Evolutionary conservation across 1,284 basidiomycete genomes (phyloP).

Genomic region (Hymenochaete sp.): DNA sequence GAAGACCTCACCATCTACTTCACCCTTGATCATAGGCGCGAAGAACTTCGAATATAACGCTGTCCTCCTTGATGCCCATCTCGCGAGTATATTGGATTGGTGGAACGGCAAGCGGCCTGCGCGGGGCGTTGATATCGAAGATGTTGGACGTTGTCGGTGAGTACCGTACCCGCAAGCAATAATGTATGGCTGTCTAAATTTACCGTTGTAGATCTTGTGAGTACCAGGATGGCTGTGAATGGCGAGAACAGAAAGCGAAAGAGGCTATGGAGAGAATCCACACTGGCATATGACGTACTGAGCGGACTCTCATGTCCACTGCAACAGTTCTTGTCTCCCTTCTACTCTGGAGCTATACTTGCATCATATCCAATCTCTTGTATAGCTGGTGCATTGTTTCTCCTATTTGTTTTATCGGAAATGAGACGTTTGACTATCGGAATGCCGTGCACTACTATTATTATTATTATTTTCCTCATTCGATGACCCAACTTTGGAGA

Average conservation of each 20-base stretch:
- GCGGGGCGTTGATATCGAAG: constrained; percentile 54
- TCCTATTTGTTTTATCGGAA: neutral
- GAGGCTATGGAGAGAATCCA: constrained; percentile 26
- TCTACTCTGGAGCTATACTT: neutral
- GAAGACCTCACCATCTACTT: constrained; percentile 13
- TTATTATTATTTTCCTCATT: neutral
- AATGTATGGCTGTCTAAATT: neutral
- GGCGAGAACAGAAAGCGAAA: constrained; percentile 61
- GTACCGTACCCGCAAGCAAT: constrained; percentile 25
- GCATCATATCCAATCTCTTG: neutral
- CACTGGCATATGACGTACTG: neutral
- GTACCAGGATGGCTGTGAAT: constrained; percentile 73
- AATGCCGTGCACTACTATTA: neutral
- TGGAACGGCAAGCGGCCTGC: constrained; percentile 68
- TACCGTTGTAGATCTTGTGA: constrained; percentile 57
- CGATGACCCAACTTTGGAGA: neutral
- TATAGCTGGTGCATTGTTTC: no score
- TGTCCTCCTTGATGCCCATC: constrained; percentile 44
- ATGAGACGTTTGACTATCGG: neutral
- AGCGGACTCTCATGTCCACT: neutral
- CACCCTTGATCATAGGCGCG: constrained; percentile 53
- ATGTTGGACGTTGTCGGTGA: constrained; percentile 61
- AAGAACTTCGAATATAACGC: constrained; percentile 55
- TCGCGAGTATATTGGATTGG: constrained; percentile 54
- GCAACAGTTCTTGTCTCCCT: neutral